Evolutionary conservation across 257 asterid genomes (phyloP).

Genomic region (Fraxinus americana): DNA sequence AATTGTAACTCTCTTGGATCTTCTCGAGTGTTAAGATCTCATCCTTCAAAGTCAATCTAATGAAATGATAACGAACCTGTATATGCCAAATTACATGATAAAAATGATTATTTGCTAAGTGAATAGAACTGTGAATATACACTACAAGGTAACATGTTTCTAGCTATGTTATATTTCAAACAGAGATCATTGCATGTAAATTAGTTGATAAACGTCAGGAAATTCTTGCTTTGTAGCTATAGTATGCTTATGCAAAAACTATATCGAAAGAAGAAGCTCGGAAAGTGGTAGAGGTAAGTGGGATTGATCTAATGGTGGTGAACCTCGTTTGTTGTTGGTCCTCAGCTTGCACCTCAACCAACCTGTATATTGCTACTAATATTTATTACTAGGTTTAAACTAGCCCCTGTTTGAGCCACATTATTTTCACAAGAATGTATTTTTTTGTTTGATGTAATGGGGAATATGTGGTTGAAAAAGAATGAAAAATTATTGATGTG

Average conservation of each 20-base stretch:
- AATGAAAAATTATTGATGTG: no score
- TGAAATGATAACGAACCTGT: no score
- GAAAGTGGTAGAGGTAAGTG: constrained; percentile 62
- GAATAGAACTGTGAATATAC: neutral
- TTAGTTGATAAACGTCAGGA: neutral
- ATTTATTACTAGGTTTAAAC: constrained; percentile 55
- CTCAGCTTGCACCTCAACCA: constrained; percentile 81
- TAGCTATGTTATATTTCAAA: neutral
- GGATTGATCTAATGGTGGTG: constrained; percentile 76
- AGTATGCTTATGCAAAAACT: constrained; percentile 93
- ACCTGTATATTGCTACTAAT: constrained; percentile 66
- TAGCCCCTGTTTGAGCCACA: no score
- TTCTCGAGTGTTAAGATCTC: no score
- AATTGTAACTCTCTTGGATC: no score
- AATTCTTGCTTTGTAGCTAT: constrained; percentile 53
- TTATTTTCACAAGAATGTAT: no score
- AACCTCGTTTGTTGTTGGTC: constrained; percentile 59
- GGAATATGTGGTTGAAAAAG: no score
- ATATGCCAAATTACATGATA: no score
- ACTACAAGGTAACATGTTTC: constrained; percentile 53
- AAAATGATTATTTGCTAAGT: no score
- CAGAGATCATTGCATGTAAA: neutral
- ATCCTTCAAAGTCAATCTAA: no score
- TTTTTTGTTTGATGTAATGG: no score
- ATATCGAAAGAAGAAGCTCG: constrained; percentile 78